These are phyloP conservation scores for Aquanectria penicillioides DNA, from an alignment of 2,329 filamentous ascomycete genomes.

Conservation along the genomic window DNA sequence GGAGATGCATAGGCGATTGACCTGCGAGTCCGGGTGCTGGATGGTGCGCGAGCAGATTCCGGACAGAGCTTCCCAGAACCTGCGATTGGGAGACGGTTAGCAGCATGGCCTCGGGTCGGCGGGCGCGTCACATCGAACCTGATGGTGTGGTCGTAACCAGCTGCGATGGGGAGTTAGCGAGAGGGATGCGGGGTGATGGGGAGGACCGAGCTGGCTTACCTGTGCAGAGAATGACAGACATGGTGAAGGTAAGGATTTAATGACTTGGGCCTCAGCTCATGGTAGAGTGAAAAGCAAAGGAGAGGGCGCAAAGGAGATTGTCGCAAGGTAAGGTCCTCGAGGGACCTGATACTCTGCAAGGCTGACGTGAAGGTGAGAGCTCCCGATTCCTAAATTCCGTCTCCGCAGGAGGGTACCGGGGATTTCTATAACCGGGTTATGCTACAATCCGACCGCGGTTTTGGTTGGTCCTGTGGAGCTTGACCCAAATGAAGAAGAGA, in stretches of 20 bases:
- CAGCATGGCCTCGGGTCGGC: background rate
- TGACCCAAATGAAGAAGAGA: background rate
- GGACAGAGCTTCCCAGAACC: constrained; percentile 98
- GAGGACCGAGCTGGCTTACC: constrained; percentile 52
- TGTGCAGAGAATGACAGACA: constrained; percentile 72
- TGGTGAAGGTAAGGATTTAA: constrained; percentile 42
- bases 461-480: background rate
- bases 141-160: constrained; percentile 72
- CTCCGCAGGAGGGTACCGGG: constrained; percentile 17
- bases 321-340: constrained; percentile 26
- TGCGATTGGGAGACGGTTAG: constrained; percentile 49
- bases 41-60: constrained; percentile 98
- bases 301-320: background rate
- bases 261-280: constrained; percentile 37
- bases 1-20: constrained; percentile 97
- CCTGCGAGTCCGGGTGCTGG: constrained; percentile 96
- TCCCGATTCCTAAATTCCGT: constrained; percentile 34
- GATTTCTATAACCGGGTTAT: constrained; percentile 19
- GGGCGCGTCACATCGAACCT: constrained; percentile 52
- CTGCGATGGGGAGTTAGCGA: constrained; percentile 47
- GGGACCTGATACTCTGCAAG: constrained; percentile 28
- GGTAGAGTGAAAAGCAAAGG: constrained; percentile 23
- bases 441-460: background rate
- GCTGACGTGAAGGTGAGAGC: constrained; percentile 18
- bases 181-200: background rate